These are phyloP conservation scores for Macrophomina phaseolina DNA, from an alignment of 2,329 filamentous ascomycete species.

Conservation along the genomic window DNA sequence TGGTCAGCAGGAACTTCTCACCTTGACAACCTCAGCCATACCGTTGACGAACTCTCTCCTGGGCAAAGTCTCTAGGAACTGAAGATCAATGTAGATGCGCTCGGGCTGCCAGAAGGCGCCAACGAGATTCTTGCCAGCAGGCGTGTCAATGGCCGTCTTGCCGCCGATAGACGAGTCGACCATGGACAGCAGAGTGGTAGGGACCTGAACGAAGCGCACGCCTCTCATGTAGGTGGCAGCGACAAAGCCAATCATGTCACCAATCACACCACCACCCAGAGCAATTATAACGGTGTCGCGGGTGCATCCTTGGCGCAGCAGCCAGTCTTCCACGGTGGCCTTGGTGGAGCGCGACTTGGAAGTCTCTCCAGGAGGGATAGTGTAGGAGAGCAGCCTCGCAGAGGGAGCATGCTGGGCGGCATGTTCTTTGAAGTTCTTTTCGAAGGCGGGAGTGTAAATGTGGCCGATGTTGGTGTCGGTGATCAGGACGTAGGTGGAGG, in stretches of 20 bases:
- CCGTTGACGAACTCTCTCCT: conserved; percentile 95
- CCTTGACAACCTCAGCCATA: conserved; percentile 96
- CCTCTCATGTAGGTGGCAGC: conserved; percentile 99
- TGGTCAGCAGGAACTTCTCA: conserved; percentile 31
- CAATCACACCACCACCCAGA: conserved; percentile 93
- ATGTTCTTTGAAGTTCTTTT: conserved; percentile 65
- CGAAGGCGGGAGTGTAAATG: conserved; percentile 80
- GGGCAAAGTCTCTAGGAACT: conserved; percentile 88
- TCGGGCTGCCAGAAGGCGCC: conserved; percentile 96
- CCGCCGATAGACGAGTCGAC: conserved; percentile 98
- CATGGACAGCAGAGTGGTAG: conserved; percentile 93
- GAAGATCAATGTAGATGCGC: conserved; percentile 91
- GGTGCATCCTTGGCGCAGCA: conserved; percentile 89
- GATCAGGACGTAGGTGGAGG: conserved; percentile 93
- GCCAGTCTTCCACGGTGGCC: conserved; percentile 96
- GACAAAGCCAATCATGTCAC: conserved; percentile 96
- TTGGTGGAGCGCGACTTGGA: conserved; percentile 95
- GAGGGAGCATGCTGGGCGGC: conserved; percentile 50
- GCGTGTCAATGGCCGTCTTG: conserved; percentile 97
- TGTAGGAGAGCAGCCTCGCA: conserved; percentile 81
- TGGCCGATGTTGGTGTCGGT: conserved; percentile 91
- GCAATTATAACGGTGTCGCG: conserved; percentile 94
- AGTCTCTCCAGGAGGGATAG: conserved; percentile 89
- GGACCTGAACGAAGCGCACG: conserved; percentile 93
- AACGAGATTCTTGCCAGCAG: conserved; percentile 93